phyloP scores from a whole-genome alignment of 2,329 filamentous ascomycete species.

The Cladosporium sp. region DNA sequence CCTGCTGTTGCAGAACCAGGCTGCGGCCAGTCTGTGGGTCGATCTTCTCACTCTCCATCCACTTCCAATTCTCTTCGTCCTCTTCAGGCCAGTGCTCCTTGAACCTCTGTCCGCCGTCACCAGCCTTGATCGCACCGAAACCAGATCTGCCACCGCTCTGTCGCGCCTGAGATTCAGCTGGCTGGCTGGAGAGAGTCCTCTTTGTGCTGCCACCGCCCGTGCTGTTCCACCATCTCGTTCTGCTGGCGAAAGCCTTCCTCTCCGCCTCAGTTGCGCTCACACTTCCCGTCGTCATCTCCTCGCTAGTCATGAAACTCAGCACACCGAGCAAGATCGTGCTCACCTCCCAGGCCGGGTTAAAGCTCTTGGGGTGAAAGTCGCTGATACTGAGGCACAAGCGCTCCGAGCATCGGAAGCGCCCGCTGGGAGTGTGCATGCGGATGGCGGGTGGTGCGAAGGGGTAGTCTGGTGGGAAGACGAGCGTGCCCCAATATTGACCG shows the following conservation, averaged over 20 bases:
- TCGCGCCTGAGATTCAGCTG: conserved; percentile 40
- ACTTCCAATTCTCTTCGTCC: conserved; percentile 85
- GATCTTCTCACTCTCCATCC: conserved; percentile 82
- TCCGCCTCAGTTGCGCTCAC: conserved; percentile 76
- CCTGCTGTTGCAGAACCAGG: conserved; percentile 37
- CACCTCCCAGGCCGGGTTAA: conserved; percentile 98
- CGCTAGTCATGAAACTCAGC: conserved; percentile 95
- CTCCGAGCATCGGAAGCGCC: conserved; percentile 90
- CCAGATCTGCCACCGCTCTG: conserved; percentile 56
- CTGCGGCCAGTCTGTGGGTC: conserved; percentile 70
- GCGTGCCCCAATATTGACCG: conserved; percentile 97
- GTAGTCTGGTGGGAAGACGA: conserved; percentile 94
- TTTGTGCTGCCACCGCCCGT: conserved; percentile 79
- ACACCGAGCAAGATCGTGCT: conserved; percentile 93
- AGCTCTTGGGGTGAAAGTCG: conserved; percentile 96
- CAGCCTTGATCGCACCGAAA: conserved; percentile 77
- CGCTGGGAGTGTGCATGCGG: conserved; percentile 96
- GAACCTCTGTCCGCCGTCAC: conserved; percentile 91
- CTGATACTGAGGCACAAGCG: conserved; percentile 93
- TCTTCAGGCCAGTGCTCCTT: conserved; percentile 84
- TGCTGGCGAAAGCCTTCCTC: conserved; percentile 72
- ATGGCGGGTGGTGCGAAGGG: conserved; percentile 96
- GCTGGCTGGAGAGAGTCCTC: conserved; percentile 44
- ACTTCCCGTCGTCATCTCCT: conserved; percentile 96
- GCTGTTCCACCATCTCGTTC: conserved; percentile 93